Base-by-base conservation (phyloP, 805 yeast genomes). In the Candida cerambycidarum region DNA sequence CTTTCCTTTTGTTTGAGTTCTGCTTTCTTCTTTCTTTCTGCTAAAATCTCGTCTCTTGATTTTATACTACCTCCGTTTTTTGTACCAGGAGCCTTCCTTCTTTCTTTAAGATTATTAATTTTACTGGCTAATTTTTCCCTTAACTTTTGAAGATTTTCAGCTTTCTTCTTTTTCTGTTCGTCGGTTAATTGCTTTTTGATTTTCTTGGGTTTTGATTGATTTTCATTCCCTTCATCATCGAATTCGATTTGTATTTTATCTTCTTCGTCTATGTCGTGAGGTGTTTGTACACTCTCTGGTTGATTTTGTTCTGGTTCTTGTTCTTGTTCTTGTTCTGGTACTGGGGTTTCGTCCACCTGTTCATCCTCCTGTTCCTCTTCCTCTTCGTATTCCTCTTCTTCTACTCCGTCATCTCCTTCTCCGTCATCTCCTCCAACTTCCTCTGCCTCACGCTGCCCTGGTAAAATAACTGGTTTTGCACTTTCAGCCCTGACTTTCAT, bases 71-170 rank as follows among this genome's bases (percentile, higher is more conserved):
- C 96, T 4, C 75, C 71, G 4, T 74, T 80, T 35, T 80, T 83
- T 1, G 90, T 69, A 1, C 98, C 98, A 1, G 95, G 93, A 1
- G 98, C 99, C 56, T 85, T 90, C 60, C 99, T 81, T 63, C 79
- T 85, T 42, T 83, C 89, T 52, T 82, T 80, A 67, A 93, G 56
- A 7, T 65, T 67, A 43, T 70, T 76, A 50, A 93, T 90, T 61
- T 82, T 87, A 13, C 76, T 77, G 21, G 92, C 83, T 33, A 93
- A 75, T 60, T 85, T 85, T n/a, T 82, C 84, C 56, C 90, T 80
- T 46, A 93, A 73, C 52, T 79, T 84, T 4, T 77, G 77, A 38
- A 89, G 65, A 29, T 82, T 79, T 45, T 75, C 78, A 36, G 75
- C 71, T 42, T 67, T 77, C 43, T 67, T 72, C 47, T 59, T 60